Evolutionary conservation across 1,284 basidiomycete genomes (phyloP).

Genomic region (Microbotryum intermedium): DNA sequence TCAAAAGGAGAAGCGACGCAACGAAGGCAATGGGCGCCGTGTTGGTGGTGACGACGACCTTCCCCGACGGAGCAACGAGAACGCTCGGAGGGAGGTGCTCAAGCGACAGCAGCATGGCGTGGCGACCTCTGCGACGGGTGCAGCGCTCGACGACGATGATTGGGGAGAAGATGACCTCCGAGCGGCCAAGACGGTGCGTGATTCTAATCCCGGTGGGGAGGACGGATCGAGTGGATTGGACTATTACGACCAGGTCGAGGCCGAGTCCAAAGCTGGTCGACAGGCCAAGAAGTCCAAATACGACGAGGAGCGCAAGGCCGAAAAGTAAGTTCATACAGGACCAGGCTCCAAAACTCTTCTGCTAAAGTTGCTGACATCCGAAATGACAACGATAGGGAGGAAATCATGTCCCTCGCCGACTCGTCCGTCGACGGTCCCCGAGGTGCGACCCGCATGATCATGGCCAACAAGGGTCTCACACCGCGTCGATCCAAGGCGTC

Average conservation of each 20-base stretch:
- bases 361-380: not conserved
- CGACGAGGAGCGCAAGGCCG: slow-evolving; percentile 55
- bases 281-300: slow-evolving; percentile 70
- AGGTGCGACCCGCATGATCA: slow-evolving; percentile 74
- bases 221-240: slow-evolving; percentile 45
- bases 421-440: slow-evolving; percentile 56
- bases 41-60: slow-evolving; percentile 80
- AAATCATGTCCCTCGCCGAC: slow-evolving; percentile 10
- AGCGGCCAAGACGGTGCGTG: slow-evolving; percentile 34
- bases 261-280: slow-evolving; percentile 60
- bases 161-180: slow-evolving; percentile 48
- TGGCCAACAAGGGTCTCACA: slow-evolving; percentile 86
- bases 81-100: slow-evolving; percentile 44
- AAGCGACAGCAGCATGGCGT: slow-evolving; percentile 40
- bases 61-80: slow-evolving; percentile 53
- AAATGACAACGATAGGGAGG: slow-evolving; percentile 4
- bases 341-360: too few species aligned
- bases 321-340: slow-evolving; percentile 49
- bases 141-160: slow-evolving; percentile 41
- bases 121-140: slow-evolving; percentile 18
- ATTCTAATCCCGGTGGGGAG: slow-evolving; percentile 37
- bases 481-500: slow-evolving; percentile 70
- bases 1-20: slow-evolving; percentile 50
- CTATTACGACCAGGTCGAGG: slow-evolving; percentile 81
- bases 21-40: slow-evolving; percentile 46